These are phyloP conservation scores for Ambrosia artemisiifolia DNA, from an alignment of 129 eudicot genomes.

Conservation along the genomic window DNA sequence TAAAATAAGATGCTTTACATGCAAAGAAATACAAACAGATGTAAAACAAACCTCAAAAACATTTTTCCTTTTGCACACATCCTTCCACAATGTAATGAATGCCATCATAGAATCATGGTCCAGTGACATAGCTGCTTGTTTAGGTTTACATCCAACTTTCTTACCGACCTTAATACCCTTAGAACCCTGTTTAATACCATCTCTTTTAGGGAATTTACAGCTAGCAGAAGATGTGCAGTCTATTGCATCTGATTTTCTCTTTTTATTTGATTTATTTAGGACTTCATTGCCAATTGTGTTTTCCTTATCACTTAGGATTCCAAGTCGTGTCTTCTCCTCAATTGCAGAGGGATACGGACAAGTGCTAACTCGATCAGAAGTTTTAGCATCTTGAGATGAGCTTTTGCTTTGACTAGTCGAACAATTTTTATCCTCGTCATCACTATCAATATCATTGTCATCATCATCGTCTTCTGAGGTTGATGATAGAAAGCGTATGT, in stretches of 20 bases:
- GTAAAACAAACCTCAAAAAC: constrained; percentile 46
- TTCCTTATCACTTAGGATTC: constrained; percentile 45
- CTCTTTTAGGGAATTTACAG: constrained; percentile 28
- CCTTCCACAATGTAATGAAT: constrained; percentile 72
- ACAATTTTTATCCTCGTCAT: constrained; percentile 39
- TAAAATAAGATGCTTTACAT: constrained; percentile 8
- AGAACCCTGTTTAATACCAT: constrained; percentile 1
- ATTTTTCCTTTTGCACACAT: constrained; percentile 44
- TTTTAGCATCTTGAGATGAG: constrained; percentile 35
- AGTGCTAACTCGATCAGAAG: constrained; percentile 35
- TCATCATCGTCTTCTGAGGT: constrained; percentile 36
- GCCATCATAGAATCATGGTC: constrained; percentile 34
- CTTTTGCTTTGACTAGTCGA: constrained; percentile 33
- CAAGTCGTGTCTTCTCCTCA: constrained; percentile 67
- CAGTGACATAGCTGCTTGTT: constrained; percentile 17
- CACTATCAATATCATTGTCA: constrained; percentile 35
- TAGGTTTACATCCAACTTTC: constrained; percentile 12
- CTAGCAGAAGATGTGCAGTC: neutral
- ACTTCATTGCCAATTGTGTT: constrained; percentile 11
- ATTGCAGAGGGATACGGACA: constrained; percentile 75
- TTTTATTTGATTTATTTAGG: constrained; percentile 20
- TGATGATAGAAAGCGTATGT: constrained; percentile 62
- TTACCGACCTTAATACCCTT: neutral
- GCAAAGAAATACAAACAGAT: neutral
- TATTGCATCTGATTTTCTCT: constrained; percentile 33